Evolutionary conservation across 352 stramenopile genomes (phyloP).

Genomic region (Globisporangium nodosum): DNA sequence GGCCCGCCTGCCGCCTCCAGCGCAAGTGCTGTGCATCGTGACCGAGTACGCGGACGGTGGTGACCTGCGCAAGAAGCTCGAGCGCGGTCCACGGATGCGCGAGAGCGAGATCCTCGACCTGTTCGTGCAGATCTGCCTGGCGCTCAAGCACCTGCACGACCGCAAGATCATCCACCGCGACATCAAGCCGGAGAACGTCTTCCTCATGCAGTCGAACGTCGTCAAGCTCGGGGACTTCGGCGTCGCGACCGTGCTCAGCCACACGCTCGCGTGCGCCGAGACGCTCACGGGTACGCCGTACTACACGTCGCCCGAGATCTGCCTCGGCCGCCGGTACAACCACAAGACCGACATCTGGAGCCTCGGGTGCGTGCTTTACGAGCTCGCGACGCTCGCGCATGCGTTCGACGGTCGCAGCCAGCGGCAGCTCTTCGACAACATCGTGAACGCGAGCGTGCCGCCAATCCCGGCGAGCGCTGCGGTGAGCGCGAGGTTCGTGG

Average conservation of each 20-base stretch:
- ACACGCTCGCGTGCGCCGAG: conserved; percentile 66
- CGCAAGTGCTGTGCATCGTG: conserved; percentile 71
- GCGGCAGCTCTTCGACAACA: conserved; percentile 75
- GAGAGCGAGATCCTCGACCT: conserved; percentile 47
- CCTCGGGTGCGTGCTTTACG: conserved; percentile 91
- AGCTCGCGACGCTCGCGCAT: conserved; percentile 85
- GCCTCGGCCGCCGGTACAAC: conserved; percentile 89
- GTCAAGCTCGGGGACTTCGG: conserved; percentile 81
- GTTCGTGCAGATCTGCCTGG: conserved; percentile 69
- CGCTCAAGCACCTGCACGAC: conserved; percentile 76
- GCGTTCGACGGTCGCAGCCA: conserved; percentile 86
- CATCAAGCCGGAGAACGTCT: conserved; percentile 86
- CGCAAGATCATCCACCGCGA: conserved; percentile 86
- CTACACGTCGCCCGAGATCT: conserved; percentile 94
- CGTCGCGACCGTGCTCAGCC: conserved; percentile 64
- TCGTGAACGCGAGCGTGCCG: conserved; percentile 27
- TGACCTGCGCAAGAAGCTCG: conserved; percentile 56
- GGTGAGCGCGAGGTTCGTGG: conserved; percentile 24
- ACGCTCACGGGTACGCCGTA: conserved; percentile 83
- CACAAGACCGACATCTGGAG: conserved; percentile 94
- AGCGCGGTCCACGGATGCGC: conserved; percentile 17
- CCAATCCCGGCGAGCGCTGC: conserved; percentile 10
- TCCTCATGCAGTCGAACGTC: conserved; percentile 55
- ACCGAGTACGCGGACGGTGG: conserved; percentile 81
- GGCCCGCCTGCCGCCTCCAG: background rate